Evolutionary conservation across 208 protist species (phyloP).

Genomic region (Trypanosoma cruzi): DNA sequence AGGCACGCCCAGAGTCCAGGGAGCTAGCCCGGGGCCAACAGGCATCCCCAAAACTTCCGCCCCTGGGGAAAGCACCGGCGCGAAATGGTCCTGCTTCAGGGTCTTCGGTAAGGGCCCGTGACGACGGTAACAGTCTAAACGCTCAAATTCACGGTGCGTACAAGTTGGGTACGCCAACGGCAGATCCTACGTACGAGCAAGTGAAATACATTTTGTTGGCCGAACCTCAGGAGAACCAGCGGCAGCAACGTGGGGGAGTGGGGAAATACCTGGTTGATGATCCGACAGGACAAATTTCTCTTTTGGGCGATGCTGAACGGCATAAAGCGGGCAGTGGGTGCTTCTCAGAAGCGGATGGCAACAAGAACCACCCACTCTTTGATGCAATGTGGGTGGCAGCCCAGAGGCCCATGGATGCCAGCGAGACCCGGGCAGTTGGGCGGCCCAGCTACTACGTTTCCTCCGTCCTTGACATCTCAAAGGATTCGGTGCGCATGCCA

Average conservation of each 20-base stretch:
- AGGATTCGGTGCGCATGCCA: conserved; percentile 10
- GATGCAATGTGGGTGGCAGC: conserved; percentile 78
- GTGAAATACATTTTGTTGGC: conserved; percentile 31
- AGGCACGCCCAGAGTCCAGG: not conserved
- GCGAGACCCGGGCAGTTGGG: conserved; percentile 49
- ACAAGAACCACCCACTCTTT: conserved; percentile 55
- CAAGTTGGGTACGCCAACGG: not conserved
- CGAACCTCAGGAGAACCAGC: conserved; percentile 16
- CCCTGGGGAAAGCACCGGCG: not conserved
- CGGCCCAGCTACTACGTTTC: conserved; percentile 67
- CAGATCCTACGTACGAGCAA: conserved; percentile 23
- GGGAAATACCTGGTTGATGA: not conserved
- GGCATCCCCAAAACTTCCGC: conserved; percentile 7
- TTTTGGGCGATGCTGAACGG: not conserved
- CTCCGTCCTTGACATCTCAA: conserved; percentile 37
- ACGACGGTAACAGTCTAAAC: not conserved
- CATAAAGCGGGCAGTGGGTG: not conserved
- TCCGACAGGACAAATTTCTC: not conserved
- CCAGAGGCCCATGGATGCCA: conserved; percentile 37
- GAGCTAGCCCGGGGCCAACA: not conserved
- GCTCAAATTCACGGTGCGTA: not conserved
- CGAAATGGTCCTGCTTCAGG: not conserved
- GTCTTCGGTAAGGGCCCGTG: not conserved
- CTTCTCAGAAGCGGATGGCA: not conserved
- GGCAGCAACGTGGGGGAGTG: not conserved